A percentile compares a stretch with the other conserved stretches of the same genome.
Evolutionary conservation across 1,284 basidiomycete species (phyloP).

Genomic region (Malassezia sympodialis): DNA sequence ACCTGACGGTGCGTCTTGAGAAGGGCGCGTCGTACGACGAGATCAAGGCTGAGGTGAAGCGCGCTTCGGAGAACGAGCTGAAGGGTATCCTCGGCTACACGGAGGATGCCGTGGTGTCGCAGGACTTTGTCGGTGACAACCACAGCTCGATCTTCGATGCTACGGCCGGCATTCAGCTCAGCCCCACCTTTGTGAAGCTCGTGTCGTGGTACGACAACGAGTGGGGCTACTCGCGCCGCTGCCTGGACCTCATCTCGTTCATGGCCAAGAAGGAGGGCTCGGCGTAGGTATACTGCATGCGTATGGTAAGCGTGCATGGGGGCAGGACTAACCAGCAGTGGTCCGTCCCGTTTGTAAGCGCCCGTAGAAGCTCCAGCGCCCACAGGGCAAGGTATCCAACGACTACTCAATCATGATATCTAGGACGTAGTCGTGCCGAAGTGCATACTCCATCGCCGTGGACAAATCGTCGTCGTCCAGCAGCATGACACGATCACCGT

Average conservation of each 20-base stretch:
- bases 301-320: not conserved
- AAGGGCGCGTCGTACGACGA: conserved; percentile 71
- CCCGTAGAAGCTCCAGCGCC: not conserved
- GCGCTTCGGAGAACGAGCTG: conserved; percentile 61
- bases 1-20: conserved; percentile 86
- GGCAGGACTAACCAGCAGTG: not conserved
- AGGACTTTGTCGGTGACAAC: conserved; percentile 59
- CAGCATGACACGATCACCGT: conserved; percentile 42
- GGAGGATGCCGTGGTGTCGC: conserved; percentile 82
- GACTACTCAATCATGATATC: not conserved
- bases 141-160: conserved; percentile 59
- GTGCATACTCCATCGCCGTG: conserved; percentile 36
- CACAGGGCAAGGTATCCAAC: not conserved
- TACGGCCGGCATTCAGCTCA: conserved; percentile 82
- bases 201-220: conserved; percentile 76
- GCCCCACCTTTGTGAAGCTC: conserved; percentile 87
- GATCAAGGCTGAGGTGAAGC: conserved; percentile 80
- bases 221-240: conserved; percentile 91
- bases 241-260: conserved; percentile 77
- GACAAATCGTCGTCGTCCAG: conserved; percentile 42
- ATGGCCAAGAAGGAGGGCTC: conserved; percentile 57
- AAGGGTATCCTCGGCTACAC: conserved; percentile 89
- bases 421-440: not conserved
- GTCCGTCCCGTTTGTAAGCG: not conserved
- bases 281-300: conserved; percentile 32